A percentile compares a stretch with the other conserved stretches of the same genome.
phyloP scores from a whole-genome alignment of 2,329 filamentous ascomycete genomes.

The Coniosporium tulheliwenetii region DNA sequence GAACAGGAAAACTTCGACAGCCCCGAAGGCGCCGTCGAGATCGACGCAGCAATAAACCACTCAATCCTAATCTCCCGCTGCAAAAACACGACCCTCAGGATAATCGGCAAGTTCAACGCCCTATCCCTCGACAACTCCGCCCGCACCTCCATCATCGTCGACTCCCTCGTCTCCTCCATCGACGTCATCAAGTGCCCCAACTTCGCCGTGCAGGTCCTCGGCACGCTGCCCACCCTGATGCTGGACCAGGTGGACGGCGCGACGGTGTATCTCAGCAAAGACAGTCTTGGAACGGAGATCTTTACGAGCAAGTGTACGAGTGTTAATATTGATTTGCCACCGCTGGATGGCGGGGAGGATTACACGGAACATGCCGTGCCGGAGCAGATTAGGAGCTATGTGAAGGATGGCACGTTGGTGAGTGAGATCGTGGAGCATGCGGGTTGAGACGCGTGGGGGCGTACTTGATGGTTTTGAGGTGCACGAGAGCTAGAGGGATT shows the following conservation, averaged over 20 bases:
- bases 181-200: conserved; percentile 93
- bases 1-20: conserved; percentile 78
- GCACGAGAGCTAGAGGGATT: no score
- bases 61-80: conserved; percentile 86
- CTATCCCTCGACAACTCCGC: conserved; percentile 85
- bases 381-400: conserved; percentile 73
- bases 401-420: conserved; percentile 61
- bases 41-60: conserved; percentile 69
- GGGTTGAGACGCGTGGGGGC: conserved; percentile 25
- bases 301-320: conserved; percentile 79
- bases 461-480: no score
- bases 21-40: conserved; percentile 54
- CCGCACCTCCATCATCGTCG: conserved; percentile 71
- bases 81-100: conserved; percentile 75
- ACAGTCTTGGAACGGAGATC: conserved; percentile 63
- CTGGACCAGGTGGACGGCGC: conserved; percentile 90
- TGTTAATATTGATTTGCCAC: conserved; percentile 73
- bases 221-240: conserved; percentile 70
- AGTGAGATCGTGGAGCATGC: conserved; percentile 94
- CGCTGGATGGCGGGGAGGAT: conserved; percentile 47
- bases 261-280: conserved; percentile 69
- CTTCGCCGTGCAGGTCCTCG: conserved; percentile 86
- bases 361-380: conserved; percentile 81
- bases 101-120: conserved; percentile 92
- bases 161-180: conserved; percentile 77